Evolutionary conservation across 116 monocot species (phyloP), one percentile per base, ranked within the genome.

Genomic region (Thalassia testudinum): DNA sequence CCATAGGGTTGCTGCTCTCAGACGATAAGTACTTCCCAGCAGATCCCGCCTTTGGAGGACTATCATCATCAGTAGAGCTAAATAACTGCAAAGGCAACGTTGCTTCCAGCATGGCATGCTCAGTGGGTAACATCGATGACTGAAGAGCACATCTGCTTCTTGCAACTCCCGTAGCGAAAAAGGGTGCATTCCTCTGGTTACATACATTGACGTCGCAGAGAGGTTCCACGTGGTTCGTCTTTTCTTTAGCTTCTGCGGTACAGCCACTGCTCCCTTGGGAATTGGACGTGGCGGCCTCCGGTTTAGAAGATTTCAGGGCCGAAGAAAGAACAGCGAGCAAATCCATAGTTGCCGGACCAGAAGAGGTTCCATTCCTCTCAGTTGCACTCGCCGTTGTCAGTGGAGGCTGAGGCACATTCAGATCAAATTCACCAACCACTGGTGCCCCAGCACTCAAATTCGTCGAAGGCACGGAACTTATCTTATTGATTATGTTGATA

Each of bases 1-100:
- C 97, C 70, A 86, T 77, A 1, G 90, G 90, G 53, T 90, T 89
- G 37, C 97, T 99, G 62, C 97, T 99, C 53, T 86, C 97, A 25
- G 97, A 99, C n/a, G 90, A 99, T 5, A 82, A 58, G 73, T 85
- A 86, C 60, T 85, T 99, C 28, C 56, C 53, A 1, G 66, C 58
- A 42, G 75, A 85, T 51, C 67, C 67, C 51, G 79, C 25, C 50
- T 89, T 85, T 5, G 70, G 73, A 27, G 77, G 82, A 43, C 75
- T 80, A 17, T 75, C 82, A 44, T 86, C 77, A 26, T 70, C 87
- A 58, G 72, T 29, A n/a, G 84, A 76, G 51, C 76, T 73, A 70
- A 90, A 99, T 15, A 86, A 71, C 57, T 85, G 89, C 64, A 86
- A 58, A 10, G 76, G 77, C 22, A 85, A 63, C 18, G 25, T 69